A percentile compares a stretch with the other conserved stretches of the same genome.
Conservation (phyloP, 2,329 filamentous ascomycete genomes). For the Alternaria longipes region DNA sequence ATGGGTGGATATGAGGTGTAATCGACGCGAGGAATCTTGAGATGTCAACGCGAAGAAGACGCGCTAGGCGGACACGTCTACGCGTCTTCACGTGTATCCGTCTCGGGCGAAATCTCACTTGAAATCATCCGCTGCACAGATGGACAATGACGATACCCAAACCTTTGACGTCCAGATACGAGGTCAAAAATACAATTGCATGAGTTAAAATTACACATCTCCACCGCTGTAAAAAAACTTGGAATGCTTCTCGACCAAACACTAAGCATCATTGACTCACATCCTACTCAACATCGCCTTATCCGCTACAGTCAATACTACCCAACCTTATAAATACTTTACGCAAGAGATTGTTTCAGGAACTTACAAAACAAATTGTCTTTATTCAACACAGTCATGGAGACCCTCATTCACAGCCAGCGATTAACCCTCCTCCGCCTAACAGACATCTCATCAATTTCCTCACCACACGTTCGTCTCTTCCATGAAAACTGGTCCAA, state of each 20-base stretch:
- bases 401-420: slow-evolving; percentile 21
- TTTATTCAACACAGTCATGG: not conserved
- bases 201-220: not conserved
- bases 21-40: not conserved
- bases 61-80: not conserved
- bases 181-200: no score
- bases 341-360: not conserved
- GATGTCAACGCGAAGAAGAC: not conserved
- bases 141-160: not conserved
- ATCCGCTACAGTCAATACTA: not conserved
- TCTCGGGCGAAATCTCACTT: not conserved
- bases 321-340: not conserved
- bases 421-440: slow-evolving; percentile 37
- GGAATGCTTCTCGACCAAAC: not conserved
- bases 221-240: not conserved
- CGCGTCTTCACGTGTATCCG: not conserved
- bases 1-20: no score
- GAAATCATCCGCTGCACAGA: not conserved
- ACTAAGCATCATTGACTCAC: slow-evolving; percentile 3
- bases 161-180: not conserved
- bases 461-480: slow-evolving; percentile 30
- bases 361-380: not conserved
- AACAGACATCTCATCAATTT: slow-evolving; percentile 25
- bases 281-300: not conserved
- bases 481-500: slow-evolving; percentile 42